These are phyloP conservation scores for Odontarrhena argentea DNA, from an alignment of 345 rosid genomes.

Conservation along the genomic window DNA sequence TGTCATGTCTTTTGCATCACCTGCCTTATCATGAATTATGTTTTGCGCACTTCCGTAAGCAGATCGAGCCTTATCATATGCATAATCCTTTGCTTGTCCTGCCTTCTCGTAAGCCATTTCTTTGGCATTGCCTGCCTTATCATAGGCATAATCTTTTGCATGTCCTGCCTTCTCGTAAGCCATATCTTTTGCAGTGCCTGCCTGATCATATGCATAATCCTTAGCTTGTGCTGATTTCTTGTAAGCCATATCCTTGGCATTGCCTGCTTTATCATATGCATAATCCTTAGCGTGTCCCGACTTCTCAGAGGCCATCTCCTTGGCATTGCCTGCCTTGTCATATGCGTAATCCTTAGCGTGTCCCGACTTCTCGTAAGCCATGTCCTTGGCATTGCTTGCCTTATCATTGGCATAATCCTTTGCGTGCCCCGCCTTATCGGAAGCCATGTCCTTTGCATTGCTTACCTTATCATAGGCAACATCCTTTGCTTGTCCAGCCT, in stretches of 20 bases:
- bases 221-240: neutral
- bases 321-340: conserved; percentile 39
- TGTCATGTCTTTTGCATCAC: conserved; percentile 36
- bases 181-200: conserved; percentile 30
- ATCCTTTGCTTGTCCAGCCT: conserved; percentile 10
- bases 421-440: neutral
- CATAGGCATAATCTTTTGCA: conserved; percentile 23
- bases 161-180: conserved; percentile 30
- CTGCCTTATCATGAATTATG: conserved; percentile 39
- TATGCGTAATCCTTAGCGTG: neutral
- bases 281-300: conserved; percentile 18
- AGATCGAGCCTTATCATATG: conserved; percentile 24
- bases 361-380: neutral
- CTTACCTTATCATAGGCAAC: conserved; percentile 22
- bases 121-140: neutral
- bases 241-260: neutral
- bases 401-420: neutral
- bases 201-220: conserved; percentile 21
- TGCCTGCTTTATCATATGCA: neutral
- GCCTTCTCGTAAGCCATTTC: conserved; percentile 5
- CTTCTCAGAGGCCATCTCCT: conserved; percentile 32
- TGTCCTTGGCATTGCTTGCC: conserved; percentile 33
- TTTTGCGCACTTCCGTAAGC: conserved; percentile 25
- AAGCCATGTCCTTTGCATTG: conserved; percentile 27
- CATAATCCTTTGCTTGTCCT: neutral